A percentile compares a stretch with the other conserved stretches of the same genome.
These are phyloP conservation scores for Byssochlamys sp. DNA, from an alignment of 2,329 filamentous ascomycete species.

Conservation along the genomic window DNA sequence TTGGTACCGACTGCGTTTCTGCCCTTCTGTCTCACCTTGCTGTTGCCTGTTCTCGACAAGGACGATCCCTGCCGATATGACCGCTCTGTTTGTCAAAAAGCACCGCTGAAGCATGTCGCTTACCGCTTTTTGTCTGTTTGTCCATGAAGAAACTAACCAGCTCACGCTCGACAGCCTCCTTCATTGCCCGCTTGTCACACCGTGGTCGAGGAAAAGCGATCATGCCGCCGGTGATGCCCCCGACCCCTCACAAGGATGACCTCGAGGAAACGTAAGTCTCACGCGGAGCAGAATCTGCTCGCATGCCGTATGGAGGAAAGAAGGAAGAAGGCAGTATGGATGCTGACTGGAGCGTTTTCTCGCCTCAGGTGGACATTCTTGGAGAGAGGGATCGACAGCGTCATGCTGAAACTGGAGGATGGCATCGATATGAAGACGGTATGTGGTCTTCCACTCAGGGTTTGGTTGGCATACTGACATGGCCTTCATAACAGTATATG, in stretches of 20 bases:
- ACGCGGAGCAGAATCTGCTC: neutral
- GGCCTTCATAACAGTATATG: slow-evolving; percentile 60
- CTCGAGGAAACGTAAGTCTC: slow-evolving; percentile 51
- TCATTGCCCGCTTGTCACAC: slow-evolving; percentile 5
- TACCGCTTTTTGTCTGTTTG: neutral
- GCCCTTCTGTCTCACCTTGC: neutral
- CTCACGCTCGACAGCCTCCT: slow-evolving; percentile 4
- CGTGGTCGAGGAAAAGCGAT: slow-evolving; percentile 4
- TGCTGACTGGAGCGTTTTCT: slow-evolving; percentile 6
- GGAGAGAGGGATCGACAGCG: slow-evolving; percentile 75
- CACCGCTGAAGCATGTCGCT: neutral
- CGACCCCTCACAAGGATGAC: slow-evolving; percentile 48
- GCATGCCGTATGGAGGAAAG: neutral
- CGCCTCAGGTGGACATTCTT: slow-evolving; percentile 72
- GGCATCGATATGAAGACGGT: slow-evolving; percentile 88
- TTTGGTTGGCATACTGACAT: slow-evolving; percentile 8
- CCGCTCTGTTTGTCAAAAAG: neutral
- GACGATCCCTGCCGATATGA: neutral
- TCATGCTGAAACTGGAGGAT: slow-evolving; percentile 85
- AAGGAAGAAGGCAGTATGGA: neutral
- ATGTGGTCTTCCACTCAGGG: slow-evolving; percentile 21
- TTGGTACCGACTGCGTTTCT: neutral
- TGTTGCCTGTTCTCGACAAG: neutral
- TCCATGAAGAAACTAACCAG: slow-evolving; percentile 4
- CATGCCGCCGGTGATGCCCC: slow-evolving; percentile 32